Percentiles rank a stretch among this genome's conserved stretches.
phyloP scores from a whole-genome alignment of 1,139 yeast species.

The Taphrina deformans region DNA sequence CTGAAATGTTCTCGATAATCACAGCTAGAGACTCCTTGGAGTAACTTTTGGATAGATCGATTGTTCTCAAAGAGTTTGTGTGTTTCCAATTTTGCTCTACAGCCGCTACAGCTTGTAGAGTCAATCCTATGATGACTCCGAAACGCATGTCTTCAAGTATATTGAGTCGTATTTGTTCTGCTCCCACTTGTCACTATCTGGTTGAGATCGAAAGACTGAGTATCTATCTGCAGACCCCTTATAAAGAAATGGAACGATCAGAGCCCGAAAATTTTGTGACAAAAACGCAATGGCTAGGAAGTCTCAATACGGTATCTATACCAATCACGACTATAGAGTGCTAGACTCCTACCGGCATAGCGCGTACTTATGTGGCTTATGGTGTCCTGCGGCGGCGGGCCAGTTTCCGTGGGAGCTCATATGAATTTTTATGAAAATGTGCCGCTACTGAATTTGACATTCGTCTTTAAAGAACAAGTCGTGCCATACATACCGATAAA shows the following conservation, averaged over 20 bases:
- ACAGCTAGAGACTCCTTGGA: constrained; percentile 62
- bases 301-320: too few species aligned
- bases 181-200: neutral
- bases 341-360: too few species aligned
- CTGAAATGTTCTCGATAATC: constrained; percentile 60
- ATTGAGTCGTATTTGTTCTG: neutral
- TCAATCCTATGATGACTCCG: neutral
- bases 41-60: constrained; percentile 70
- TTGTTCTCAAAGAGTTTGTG: constrained; percentile 42
- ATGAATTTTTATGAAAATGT: neutral
- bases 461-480: neutral
- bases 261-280: too few species aligned
- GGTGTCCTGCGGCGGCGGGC: too few species aligned
- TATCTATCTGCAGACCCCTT: too few species aligned
- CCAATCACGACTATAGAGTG: too few species aligned
- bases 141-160: neutral
- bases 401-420: constrained; percentile 1
- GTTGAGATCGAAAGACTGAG: too few species aligned
- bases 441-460: neutral
- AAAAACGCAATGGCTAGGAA: too few species aligned
- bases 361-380: neutral
- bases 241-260: too few species aligned
- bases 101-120: neutral
- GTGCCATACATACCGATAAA: neutral
- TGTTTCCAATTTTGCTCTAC: constrained; percentile 40